phyloP scores from a whole-genome alignment of 169 alveolate species.

The Perkinsus marinus region DNA sequence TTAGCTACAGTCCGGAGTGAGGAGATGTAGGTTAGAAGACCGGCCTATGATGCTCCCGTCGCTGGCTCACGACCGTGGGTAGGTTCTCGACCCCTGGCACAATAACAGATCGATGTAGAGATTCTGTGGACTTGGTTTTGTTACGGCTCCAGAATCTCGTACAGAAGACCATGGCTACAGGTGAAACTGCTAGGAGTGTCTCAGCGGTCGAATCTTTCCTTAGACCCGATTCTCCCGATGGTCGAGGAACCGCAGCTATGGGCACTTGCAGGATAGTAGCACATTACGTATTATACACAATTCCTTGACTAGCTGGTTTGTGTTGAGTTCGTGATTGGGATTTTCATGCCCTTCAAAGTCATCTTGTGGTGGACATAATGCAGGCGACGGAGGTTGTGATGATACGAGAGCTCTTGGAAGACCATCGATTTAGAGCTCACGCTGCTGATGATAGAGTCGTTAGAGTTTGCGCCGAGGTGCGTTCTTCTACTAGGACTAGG shows the following conservation, averaged over 20 bases:
- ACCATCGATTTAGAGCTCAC: background rate
- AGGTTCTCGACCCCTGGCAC: background rate
- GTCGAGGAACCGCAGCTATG: background rate
- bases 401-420: background rate
- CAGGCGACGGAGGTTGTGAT: background rate
- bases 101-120: background rate
- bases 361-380: background rate
- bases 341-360: no score
- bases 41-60: background rate
- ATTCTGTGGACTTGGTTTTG: background rate
- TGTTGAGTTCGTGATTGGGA: background rate
- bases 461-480: background rate
- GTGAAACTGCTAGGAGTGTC: background rate
- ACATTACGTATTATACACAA: background rate
- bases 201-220: background rate
- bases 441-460: background rate
- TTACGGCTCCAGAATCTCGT: background rate
- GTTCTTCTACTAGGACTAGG: background rate
- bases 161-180: background rate
- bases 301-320: background rate
- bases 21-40: background rate
- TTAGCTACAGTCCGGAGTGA: background rate
- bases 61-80: background rate
- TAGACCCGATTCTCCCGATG: background rate
- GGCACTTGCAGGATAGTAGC: background rate